A percentile compares a stretch with the other conserved stretches of the same genome.
These are phyloP conservation scores for Vickermania spadyakhi DNA, from an alignment of 208 protist species.

Conservation along the genomic window DNA sequence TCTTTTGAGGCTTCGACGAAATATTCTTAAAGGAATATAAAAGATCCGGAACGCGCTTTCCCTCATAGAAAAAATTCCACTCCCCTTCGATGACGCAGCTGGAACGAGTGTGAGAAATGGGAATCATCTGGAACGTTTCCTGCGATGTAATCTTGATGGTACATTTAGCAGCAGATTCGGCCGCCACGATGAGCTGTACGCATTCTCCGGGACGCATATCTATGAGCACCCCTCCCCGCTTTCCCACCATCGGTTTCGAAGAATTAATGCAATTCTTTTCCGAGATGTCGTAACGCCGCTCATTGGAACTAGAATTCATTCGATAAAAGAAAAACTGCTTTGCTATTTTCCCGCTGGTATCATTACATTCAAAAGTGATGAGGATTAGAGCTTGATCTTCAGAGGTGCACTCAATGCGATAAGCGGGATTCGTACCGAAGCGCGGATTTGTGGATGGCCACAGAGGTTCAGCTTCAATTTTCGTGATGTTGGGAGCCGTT, in stretches of 20 bases:
- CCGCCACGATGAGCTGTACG: constrained; percentile 24
- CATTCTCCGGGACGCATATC: constrained; percentile 7
- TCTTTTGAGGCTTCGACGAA: constrained; percentile 6
- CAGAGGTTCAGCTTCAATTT: constrained; percentile 10
- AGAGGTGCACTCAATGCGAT: constrained; percentile 30
- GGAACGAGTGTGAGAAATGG: constrained; percentile 14
- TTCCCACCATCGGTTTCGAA: neutral
- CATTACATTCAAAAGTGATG: constrained; percentile 24
- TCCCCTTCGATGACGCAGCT: constrained; percentile 11
- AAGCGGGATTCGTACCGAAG: constrained; percentile 46
- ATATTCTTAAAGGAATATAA: constrained; percentile 24
- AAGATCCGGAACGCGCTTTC: constrained; percentile 19
- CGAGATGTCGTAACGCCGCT: constrained; percentile 3
- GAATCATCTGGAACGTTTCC: constrained; percentile 14
- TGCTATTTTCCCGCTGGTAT: constrained; percentile 7
- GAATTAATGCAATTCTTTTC: constrained; percentile 1
- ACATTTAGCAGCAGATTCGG: constrained; percentile 20
- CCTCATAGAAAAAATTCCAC: constrained; percentile 17
- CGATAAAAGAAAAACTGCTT: neutral
- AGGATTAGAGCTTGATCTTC: constrained; percentile 6
- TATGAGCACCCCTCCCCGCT: neutral
- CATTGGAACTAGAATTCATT: neutral
- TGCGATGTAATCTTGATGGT: constrained; percentile 18
- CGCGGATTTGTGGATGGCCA: constrained; percentile 12
- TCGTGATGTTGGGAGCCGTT: constrained; percentile 15